Conservation (phyloP, 805 yeast genomes). For the Saturnispora besseyi region DNA sequence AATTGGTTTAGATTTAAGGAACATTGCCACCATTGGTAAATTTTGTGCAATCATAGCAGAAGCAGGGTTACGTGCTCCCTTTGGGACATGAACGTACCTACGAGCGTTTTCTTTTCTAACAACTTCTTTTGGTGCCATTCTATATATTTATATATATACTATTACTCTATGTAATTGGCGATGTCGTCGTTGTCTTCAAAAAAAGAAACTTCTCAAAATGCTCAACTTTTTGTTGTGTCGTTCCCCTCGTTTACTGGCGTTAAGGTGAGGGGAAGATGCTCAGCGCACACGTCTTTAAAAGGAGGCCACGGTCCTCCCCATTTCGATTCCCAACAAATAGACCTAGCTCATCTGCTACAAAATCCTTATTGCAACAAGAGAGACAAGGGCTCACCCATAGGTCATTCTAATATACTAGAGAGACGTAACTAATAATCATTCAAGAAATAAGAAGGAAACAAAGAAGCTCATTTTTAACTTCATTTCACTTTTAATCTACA, state of each 20-base stretch:
- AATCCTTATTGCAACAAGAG: too few species aligned
- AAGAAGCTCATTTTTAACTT: too few species aligned
- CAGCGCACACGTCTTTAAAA: background rate
- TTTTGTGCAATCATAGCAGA: slow-evolving; percentile 41
- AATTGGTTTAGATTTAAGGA: slow-evolving; percentile 45
- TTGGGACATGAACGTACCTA: slow-evolving; percentile 40
- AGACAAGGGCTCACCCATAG: too few species aligned
- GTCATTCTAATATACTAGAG: too few species aligned
- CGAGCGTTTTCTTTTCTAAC: slow-evolving; percentile 24
- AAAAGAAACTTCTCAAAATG: background rate
- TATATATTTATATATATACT: background rate
- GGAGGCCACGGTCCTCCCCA: background rate
- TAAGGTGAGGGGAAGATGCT: background rate
- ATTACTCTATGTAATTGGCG: background rate
- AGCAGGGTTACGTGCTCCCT: slow-evolving; percentile 37
- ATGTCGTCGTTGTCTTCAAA: background rate
- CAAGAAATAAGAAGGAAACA: too few species aligned
- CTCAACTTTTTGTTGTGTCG: background rate
- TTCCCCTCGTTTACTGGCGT: background rate
- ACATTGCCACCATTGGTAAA: slow-evolving; percentile 58
- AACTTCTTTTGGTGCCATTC: slow-evolving; percentile 23
- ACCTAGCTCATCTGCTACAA: too few species aligned
- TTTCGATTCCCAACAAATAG: too few species aligned
- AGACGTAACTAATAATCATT: too few species aligned
- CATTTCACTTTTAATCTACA: too few species aligned